Conservation (phyloP, 2,329 filamentous ascomycete species). For the Alternaria longipes region DNA sequence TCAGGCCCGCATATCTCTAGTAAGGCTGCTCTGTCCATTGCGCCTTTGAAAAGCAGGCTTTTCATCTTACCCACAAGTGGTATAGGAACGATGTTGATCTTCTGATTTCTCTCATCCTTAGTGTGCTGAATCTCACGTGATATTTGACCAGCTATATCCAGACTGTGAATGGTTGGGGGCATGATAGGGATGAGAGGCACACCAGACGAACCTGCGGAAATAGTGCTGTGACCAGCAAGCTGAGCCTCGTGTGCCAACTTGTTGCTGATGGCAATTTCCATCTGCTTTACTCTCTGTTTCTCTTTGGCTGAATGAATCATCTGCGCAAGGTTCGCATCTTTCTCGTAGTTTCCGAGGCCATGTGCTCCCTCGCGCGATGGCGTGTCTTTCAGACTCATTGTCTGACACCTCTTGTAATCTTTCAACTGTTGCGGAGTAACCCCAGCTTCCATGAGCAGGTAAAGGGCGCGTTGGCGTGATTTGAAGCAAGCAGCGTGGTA, state of each 20-base stretch:
- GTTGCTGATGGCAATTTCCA: conserved; percentile 39
- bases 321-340: conserved; percentile 35
- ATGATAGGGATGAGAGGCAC: conserved; percentile 40
- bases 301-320: conserved; percentile 23
- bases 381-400: conserved; percentile 34
- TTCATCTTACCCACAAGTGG: conserved; percentile 32
- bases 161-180: conserved; percentile 13
- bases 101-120: conserved; percentile 8
- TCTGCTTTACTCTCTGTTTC: conserved; percentile 31
- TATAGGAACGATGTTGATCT: conserved; percentile 29
- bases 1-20: background rate
- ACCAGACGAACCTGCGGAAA: conserved; percentile 20
- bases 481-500: conserved; percentile 47
- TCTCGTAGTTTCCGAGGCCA: conserved; percentile 39
- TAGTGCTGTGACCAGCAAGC: conserved; percentile 21
- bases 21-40: conserved; percentile 12
- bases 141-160: conserved; percentile 18
- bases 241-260: conserved; percentile 38
- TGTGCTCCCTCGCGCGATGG: conserved; percentile 20
- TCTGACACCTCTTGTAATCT: conserved; percentile 39
- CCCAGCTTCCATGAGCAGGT: conserved; percentile 43
- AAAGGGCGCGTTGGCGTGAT: conserved; percentile 43
- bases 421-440: conserved; percentile 38
- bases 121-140: conserved; percentile 16
- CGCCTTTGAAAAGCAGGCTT: conserved; percentile 30